Evolutionary conservation across 148 eudicot species (phyloP).

Genomic region (Silene conica): DNA sequence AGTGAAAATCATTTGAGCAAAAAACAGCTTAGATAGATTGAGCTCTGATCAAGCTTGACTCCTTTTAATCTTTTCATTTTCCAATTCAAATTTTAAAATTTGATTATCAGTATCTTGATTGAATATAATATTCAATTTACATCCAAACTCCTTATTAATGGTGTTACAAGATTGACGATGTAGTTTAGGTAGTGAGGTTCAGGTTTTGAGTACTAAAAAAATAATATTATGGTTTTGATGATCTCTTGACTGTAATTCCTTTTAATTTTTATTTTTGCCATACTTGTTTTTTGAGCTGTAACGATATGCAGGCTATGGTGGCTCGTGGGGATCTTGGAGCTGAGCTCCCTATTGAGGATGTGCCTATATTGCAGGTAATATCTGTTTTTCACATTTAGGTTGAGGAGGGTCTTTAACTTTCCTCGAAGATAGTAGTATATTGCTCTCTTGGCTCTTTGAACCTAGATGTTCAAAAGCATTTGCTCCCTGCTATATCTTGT

Average conservation of each 20-base stretch:
- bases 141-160: too few relatives aligned
- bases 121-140: too few relatives aligned
- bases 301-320: slow-evolving; percentile 77
- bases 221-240: neutral
- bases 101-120: too few relatives aligned
- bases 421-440: neutral
- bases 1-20: too few relatives aligned
- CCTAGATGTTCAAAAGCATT: neutral
- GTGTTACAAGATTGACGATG: too few relatives aligned
- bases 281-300: neutral
- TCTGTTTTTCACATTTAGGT: neutral
- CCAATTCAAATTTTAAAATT: too few relatives aligned
- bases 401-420: neutral
- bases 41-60: too few relatives aligned
- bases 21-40: too few relatives aligned
- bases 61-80: too few relatives aligned
- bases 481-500: neutral
- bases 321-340: slow-evolving; percentile 99
- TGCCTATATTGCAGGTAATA: slow-evolving; percentile 90
- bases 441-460: neutral
- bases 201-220: neutral
- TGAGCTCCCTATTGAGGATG: slow-evolving; percentile 98
- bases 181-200: neutral
- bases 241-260: neutral
- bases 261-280: neutral